These are phyloP conservation scores for Dendrocalamus latiflorus DNA, from an alignment of 202 grass and related monocot genomes.

Conservation along the genomic window DNA sequence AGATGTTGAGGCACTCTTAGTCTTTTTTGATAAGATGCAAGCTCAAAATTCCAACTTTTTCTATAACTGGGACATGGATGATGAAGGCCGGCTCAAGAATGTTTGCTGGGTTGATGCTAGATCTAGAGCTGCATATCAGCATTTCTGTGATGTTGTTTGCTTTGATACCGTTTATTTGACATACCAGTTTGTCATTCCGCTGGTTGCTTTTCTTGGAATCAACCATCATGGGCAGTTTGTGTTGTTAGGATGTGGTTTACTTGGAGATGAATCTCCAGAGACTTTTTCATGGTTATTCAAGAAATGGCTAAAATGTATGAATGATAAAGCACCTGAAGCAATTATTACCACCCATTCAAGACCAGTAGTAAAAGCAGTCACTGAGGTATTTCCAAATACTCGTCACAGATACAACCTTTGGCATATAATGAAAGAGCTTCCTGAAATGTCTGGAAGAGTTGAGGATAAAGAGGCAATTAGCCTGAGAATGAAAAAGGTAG, in stretches of 20 bases:
- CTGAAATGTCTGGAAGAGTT: conserved; percentile 75
- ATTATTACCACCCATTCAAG: conserved; percentile 73
- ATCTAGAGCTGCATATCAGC: conserved; percentile 70
- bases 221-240: conserved; percentile 92
- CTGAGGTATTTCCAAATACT: conserved; percentile 56
- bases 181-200: conserved; percentile 61
- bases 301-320: conserved; percentile 84
- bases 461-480: conserved; percentile 77
- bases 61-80: conserved; percentile 85
- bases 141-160: conserved; percentile 79
- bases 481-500: conserved; percentile 69
- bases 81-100: conserved; percentile 73
- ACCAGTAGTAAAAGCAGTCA: conserved; percentile 54
- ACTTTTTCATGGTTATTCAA: conserved; percentile 83
- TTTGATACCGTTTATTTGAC: conserved; percentile 77
- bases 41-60: conserved; percentile 76
- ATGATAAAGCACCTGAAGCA: conserved; percentile 70
- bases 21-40: conserved; percentile 82
- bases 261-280: conserved; percentile 71
- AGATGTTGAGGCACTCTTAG: conserved; percentile 67
- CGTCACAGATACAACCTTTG: conserved; percentile 74
- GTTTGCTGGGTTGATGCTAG: conserved; percentile 88
- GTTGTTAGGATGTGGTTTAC: conserved; percentile 83
- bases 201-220: conserved; percentile 74
- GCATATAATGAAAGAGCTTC: conserved; percentile 92